phyloP scores from a whole-genome alignment of 352 stramenopile genomes.

The Blastocystis sp. region DNA sequence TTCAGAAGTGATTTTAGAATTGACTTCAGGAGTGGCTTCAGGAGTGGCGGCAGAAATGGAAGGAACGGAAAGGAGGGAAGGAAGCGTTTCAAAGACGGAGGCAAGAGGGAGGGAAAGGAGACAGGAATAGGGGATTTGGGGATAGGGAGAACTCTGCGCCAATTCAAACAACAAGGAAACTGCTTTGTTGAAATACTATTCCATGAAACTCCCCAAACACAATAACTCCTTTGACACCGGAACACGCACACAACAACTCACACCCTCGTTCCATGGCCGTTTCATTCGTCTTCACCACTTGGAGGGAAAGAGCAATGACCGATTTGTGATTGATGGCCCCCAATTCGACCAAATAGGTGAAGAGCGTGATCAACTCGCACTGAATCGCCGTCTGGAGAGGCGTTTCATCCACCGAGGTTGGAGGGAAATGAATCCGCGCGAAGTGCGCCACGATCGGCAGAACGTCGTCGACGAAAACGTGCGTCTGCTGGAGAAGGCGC shows the following conservation, averaged over 20 bases:
- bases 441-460: not conserved
- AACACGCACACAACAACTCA: not conserved
- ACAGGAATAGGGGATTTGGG: not conserved
- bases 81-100: not conserved
- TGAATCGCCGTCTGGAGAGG: not conserved
- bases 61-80: not conserved
- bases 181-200: not conserved
- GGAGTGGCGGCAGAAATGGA: too few relatives aligned
- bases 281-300: not conserved
- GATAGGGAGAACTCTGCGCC: not conserved
- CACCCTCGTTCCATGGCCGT: not conserved
- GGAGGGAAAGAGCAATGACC: not conserved
- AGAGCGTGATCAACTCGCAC: not conserved
- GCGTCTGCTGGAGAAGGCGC: not conserved
- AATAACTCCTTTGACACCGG: not conserved
- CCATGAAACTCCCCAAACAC: not conserved
- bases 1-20: too few relatives aligned
- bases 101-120: not conserved
- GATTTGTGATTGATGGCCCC: not conserved
- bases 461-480: not conserved
- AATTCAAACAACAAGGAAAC: not conserved
- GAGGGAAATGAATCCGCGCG: not conserved
- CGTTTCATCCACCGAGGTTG: not conserved
- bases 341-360: not conserved
- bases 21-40: too few relatives aligned